phyloP scores from a whole-genome alignment of 179 eudicot species.

The Drosera spatulata region DNA sequence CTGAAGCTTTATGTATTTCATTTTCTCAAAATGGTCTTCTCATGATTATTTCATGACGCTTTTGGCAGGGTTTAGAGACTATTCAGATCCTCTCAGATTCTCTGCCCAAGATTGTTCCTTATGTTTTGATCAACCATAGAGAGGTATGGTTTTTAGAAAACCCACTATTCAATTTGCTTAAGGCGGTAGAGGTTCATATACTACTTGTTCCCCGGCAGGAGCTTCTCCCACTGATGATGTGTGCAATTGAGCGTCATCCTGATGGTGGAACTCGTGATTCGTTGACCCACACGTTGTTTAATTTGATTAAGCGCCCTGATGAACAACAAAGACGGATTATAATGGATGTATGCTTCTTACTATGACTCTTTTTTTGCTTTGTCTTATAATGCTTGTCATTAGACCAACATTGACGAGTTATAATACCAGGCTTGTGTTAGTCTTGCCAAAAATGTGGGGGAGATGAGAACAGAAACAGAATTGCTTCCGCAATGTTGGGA shows the following conservation, averaged over 20 bases:
- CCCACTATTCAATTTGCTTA: slow-evolving; percentile 4
- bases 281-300: slow-evolving; percentile 91
- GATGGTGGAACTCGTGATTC: slow-evolving; percentile 85
- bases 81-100: slow-evolving; percentile 93
- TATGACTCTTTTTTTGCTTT: background rate
- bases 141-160: slow-evolving; percentile 47
- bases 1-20: background rate
- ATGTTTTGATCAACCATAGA: slow-evolving; percentile 91
- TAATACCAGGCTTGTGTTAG: slow-evolving; percentile 79
- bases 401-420: background rate
- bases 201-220: slow-evolving; percentile 40
- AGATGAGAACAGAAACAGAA: slow-evolving; percentile 98
- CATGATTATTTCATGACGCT: background rate
- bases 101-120: slow-evolving; percentile 96
- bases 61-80: slow-evolving; percentile 74
- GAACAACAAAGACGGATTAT: slow-evolving; percentile 95
- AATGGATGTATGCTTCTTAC: slow-evolving; percentile 68
- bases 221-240: slow-evolving; percentile 98
- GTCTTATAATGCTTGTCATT: slow-evolving; percentile 1
- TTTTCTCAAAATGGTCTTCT: background rate
- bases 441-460: slow-evolving; percentile 92
- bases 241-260: slow-evolving; percentile 99
- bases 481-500: slow-evolving; percentile 99
- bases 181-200: slow-evolving; percentile 1
- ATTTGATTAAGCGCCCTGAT: slow-evolving; percentile 97